phyloP scores from a whole-genome alignment of 306 rosid genomes.

The Urtica urens region DNA sequence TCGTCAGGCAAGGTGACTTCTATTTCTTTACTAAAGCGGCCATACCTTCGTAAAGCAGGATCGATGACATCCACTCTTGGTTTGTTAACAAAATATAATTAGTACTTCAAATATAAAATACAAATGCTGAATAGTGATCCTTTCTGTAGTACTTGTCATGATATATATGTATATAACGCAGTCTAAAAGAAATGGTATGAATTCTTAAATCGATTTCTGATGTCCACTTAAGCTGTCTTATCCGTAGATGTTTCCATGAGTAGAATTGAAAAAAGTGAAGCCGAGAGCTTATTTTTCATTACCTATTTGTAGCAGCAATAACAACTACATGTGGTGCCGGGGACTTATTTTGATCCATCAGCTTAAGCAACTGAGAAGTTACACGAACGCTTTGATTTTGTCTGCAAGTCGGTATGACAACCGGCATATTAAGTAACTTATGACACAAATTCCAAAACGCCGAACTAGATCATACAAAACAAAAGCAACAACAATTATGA shows the following conservation, averaged over 20 bases:
- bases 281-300: too few species aligned
- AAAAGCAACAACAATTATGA: neutral
- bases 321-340: constrained; percentile 50
- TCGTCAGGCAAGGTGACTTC: constrained; percentile 77
- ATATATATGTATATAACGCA: too few species aligned
- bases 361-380: constrained; percentile 54
- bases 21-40: constrained; percentile 83
- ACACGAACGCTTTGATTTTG: constrained; percentile 72
- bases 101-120: neutral
- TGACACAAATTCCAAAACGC: neutral
- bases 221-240: too few species aligned
- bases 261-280: neutral
- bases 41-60: constrained; percentile 79
- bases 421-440: constrained; percentile 1
- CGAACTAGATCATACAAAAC: neutral
- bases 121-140: neutral
- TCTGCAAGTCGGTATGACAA: constrained; percentile 31
- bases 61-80: constrained; percentile 72
- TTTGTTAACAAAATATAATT: constrained; percentile 15
- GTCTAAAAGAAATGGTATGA: too few species aligned
- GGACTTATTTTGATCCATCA: constrained; percentile 64
- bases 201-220: too few species aligned
- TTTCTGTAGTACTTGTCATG: too few species aligned
- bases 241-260: neutral
- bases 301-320: constrained; percentile 96